Conservation (phyloP, 768 basidiomycete genomes). For the Termitomyces sp. region DNA sequence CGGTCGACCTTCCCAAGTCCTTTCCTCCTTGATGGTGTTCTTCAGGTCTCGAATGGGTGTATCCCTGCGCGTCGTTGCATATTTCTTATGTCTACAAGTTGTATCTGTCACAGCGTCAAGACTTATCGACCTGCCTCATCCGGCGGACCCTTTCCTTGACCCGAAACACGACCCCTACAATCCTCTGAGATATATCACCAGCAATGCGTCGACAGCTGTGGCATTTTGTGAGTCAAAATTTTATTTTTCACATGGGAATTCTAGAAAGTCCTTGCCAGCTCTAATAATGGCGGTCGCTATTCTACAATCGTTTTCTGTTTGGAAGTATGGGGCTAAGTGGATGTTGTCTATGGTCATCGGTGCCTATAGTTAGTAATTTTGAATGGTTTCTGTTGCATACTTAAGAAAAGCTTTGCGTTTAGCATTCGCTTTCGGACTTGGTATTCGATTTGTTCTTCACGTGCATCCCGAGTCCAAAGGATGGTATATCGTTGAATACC, state of each 20-base stretch:
- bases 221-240: slow-evolving; percentile 38
- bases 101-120: slow-evolving; percentile 13
- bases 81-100: slow-evolving; percentile 1
- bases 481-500: slow-evolving; percentile 53
- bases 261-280: slow-evolving; percentile 14
- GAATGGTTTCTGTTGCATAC: not conserved
- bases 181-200: slow-evolving; percentile 52
- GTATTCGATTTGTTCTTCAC: slow-evolving; percentile 53
- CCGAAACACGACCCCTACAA: slow-evolving; percentile 53
- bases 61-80: not conserved
- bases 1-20: not conserved
- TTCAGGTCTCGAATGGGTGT: not conserved
- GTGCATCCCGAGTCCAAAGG: slow-evolving; percentile 47
- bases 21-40: not conserved
- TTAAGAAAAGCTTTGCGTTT: not conserved
- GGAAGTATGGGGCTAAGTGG: slow-evolving; percentile 46
- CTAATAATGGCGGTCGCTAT: slow-evolving; percentile 39
- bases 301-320: slow-evolving; percentile 38
- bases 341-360: slow-evolving; percentile 65
- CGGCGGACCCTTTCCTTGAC: slow-evolving; percentile 41
- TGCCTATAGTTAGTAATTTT: slow-evolving; percentile 43
- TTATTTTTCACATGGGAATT: not conserved
- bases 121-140: slow-evolving; percentile 20
- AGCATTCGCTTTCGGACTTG: slow-evolving; percentile 59
- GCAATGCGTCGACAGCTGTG: slow-evolving; percentile 47